Conservation (phyloP, 75 land plant species). For the Azolla pinnata region DNA sequence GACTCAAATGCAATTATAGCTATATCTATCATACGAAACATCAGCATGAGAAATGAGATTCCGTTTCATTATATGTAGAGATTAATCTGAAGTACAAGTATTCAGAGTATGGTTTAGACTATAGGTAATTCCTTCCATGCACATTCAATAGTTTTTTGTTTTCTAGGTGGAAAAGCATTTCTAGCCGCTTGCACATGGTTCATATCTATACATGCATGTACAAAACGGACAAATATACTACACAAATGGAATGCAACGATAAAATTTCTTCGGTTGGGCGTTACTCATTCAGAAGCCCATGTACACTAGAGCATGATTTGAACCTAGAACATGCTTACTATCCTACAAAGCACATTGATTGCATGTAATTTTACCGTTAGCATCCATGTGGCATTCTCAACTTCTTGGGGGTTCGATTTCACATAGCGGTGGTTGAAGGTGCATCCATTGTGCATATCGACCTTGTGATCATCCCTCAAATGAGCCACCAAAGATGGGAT, state of each 20-base stretch:
- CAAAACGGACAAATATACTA: neutral
- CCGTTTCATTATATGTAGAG: no score
- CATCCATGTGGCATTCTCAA: constrained; percentile 97
- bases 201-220: neutral
- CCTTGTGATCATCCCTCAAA: constrained; percentile 79
- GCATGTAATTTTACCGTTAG: constrained; percentile 49
- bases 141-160: no score
- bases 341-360: neutral
- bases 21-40: no score
- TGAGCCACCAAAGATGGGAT: constrained; percentile 71
- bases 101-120: no score
- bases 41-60: no score
- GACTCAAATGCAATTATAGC: no score
- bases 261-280: neutral
- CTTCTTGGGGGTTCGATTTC: constrained; percentile 80
- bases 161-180: no score
- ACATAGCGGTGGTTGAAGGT: constrained; percentile 87
- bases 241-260: neutral
- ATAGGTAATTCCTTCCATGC: no score
- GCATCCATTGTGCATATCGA: constrained; percentile 79
- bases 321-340: neutral
- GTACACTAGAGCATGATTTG: no score
- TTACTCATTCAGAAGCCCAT: no score
- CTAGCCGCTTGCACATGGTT: no score
- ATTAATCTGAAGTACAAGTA: no score